Evolutionary conservation across 2,329 filamentous ascomycete species (phyloP), one percentile per base, ranked within the genome.

Genomic region (Pseudopithomyces maydicus): DNA sequence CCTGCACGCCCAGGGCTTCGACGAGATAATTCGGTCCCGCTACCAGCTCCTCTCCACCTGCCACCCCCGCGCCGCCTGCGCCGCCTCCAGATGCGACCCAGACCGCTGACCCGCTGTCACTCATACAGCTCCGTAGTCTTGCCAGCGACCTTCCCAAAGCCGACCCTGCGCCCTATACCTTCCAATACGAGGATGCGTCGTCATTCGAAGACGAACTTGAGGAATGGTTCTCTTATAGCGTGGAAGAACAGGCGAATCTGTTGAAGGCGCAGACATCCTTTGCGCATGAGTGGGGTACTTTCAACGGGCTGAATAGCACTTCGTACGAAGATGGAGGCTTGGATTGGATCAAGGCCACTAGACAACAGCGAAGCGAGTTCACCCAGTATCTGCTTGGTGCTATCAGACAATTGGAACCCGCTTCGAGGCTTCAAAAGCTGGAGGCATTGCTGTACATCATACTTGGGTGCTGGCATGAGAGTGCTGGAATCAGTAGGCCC

Each of bases 211-310:
- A 95, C 62, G 95, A 99, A 80, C 83, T 99, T 46, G 92, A 98
- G 73, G 95, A 99, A 78, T 99, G 95, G 95, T 99, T 99, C 77
- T 88, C 89, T 52, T 97, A 98, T 77, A 90, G 90, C 66, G 88
- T 92, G 60, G 90, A 90, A 76, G 93, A 98, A 73, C 90, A 91
- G 78, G 84, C 89, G 45, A 88, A 93, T 68, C 81, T 97, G 47
- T 84, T 90, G 52, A 85, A 88, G 52, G 88, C 90, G 19, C 90
- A 91, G 70, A 82, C 86, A 36, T 87, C 88, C 2, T 98, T 96
- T 70, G 86, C 92, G 62, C 85, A 86, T 72, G 85, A 88, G 70
- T 97, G 91, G 91, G 73, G 63, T 52, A 53, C 57, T 7, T 74
- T 66, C 53, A 61, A 69, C 45, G 72, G 68, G 15, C 78, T 84